Evolutionary conservation across 257 asterid genomes (phyloP).

Genomic region (Coffea eugenioides): DNA sequence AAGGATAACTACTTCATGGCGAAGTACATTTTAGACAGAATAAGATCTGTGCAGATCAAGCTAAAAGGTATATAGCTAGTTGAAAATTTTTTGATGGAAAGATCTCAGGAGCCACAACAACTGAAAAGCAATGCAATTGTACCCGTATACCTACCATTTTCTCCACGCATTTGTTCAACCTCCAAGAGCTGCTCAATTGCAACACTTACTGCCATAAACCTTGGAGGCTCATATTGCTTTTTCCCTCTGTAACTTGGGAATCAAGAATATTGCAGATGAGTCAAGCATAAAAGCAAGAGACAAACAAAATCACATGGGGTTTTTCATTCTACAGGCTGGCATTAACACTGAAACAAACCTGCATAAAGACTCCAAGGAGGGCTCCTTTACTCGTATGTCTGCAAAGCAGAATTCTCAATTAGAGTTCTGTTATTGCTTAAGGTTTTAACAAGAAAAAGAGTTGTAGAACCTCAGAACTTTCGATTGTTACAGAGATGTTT

Average conservation of each 20-base stretch:
- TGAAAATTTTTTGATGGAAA: neutral
- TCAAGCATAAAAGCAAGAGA: neutral
- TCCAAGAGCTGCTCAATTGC: conserved; percentile 93
- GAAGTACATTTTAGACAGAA: neutral
- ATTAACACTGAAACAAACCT: conserved; percentile 47
- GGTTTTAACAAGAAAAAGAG: conserved; percentile 2
- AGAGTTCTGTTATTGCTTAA: conserved; percentile 2
- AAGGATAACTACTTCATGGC: neutral
- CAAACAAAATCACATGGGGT: neutral
- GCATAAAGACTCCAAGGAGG: conserved; percentile 80
- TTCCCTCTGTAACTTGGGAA: conserved; percentile 55
- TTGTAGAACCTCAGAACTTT: neutral
- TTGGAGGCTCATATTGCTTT: conserved; percentile 82
- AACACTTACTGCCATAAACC: conserved; percentile 77
- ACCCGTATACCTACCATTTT: conserved; percentile 44
- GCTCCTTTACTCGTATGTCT: conserved; percentile 92
- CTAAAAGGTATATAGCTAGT: neutral
- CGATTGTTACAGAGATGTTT: neutral
- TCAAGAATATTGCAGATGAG: neutral
- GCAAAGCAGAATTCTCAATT: conserved; percentile 21
- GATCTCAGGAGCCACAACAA: neutral
- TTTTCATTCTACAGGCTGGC: neutral
- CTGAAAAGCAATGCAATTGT: neutral
- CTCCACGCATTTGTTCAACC: conserved; percentile 58
- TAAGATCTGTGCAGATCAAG: neutral